Base-by-base conservation (phyloP, 495 filamentous ascomycete genomes). In the Tuber brumale region DNA sequence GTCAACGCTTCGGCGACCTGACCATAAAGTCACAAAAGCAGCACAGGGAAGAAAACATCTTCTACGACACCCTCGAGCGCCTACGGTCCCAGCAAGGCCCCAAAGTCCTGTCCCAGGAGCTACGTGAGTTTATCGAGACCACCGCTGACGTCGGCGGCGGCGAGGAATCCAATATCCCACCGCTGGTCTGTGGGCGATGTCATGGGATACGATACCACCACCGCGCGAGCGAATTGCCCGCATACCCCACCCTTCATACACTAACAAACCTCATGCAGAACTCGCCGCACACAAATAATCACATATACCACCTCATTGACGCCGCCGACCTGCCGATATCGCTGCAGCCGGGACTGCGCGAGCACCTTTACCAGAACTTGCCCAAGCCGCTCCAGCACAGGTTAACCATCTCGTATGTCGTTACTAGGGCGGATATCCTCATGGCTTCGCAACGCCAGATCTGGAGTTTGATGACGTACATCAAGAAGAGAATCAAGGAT, bases 311-410 rank as follows among this genome's bases (percentile, higher is more conserved):
- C 83, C 87, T 99, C n/a, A 82, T 98, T n/a, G 95, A 99, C 81
- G 95, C 95, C 7, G 96, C 94, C 23, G 95, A 99, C 82, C 97
- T 99, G 77, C 95, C 95, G 35, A 90, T 99, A 87, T 97, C 95
- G 2, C 83, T 99, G 16, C 84, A 97, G 10, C 90, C 92, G 3
- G 87, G 88, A 66, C 86, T 93, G 35, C 86, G 89, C 70, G 81
- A 82, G 46, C 85, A 87, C 23, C 74, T 83, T 21, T 69, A 77
- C 43, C 27, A 70, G 4, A 71, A 70, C 3, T 74, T 83, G 10
- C 71, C 76, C 7, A 69, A 76, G 9, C 23, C 61, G 12, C 83
- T 89, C 16, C 83, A 85, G 7, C 77, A 84, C 1, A 75, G 87
- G 3, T 86, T 98, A 1, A 85, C 88, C 2, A 86, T 97, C 69